Evolutionary conservation across 768 basidiomycete genomes (phyloP), one percentile per base, ranked within the genome.

Genomic region (Tylopilus rubrobrunneus): DNA sequence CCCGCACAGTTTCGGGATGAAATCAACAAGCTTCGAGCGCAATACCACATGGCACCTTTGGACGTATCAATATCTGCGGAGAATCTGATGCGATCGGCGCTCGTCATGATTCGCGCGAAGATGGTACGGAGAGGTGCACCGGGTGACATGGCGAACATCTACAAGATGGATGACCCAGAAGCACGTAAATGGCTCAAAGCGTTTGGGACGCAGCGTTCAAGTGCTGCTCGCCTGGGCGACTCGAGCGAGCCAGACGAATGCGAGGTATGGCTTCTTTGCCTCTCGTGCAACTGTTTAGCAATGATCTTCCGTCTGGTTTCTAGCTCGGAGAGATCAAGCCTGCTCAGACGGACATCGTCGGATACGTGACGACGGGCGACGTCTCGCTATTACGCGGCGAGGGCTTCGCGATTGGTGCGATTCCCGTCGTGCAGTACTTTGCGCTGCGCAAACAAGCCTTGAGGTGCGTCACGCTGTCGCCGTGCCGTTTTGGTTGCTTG

Each of bases 291-390:
- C 25, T 15, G 10, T 21, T 28, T 14, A 19, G 4, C 50, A 9
- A 51, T 5, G 3, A 8, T 19, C 42, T 40, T 21, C 27, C 27
- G 7, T 31, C 31, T 15, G 17, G 46, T 47, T 56, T 52, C 34
- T 47, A 86, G 85, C 62, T 84, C 4, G 77, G 76, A 12, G 73
- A 76, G 54, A 57, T 68, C 7, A 66, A 71, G 7, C 76, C 83
- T 6, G 61, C 72, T 2, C 64, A 75, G 45, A 66, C 72, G 4
- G 64, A 71, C 4, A 76, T 89, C 25, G 82, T 96, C 49, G 95
- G 96, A 1, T 90, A 89, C 62, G 77, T 93, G 19, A 92, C 92
- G 0, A 86, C 89, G 3, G 95, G 94, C 0, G 85, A 84, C 55
- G 87, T 81, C 65, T 95, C 94, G 2, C 77, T 98, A 8, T 78